A percentile compares a stretch with the other conserved stretches of the same genome.
Conservation (phyloP, 768 basidiomycete genomes). For the Phaffia australis region DNA sequence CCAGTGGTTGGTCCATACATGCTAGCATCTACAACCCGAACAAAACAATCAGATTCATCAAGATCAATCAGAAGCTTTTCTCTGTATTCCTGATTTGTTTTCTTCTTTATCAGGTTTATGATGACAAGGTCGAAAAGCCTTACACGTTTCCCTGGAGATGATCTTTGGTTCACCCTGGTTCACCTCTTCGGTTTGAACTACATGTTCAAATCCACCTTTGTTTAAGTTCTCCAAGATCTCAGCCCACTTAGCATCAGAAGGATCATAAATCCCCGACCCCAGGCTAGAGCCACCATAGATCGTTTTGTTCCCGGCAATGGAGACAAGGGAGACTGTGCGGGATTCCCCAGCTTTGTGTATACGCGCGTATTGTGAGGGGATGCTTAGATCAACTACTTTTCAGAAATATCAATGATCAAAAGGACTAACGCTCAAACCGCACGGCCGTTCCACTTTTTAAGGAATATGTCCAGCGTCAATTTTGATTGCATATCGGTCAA, state of each 20-base stretch:
- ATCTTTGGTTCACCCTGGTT: constrained; percentile 2
- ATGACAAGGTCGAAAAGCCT: not conserved
- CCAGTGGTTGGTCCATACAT: constrained; percentile 96
- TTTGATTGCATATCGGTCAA: not conserved
- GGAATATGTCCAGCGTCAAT: no score
- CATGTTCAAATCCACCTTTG: constrained; percentile 11
- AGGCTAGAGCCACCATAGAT: constrained; percentile 57
- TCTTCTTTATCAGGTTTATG: not conserved
- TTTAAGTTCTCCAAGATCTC: constrained; percentile 19
- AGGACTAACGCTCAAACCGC: constrained; percentile 60
- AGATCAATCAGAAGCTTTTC: not conserved
- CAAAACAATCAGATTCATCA: not conserved
- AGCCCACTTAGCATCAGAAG: constrained; percentile 12
- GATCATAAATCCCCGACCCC: constrained; percentile 8
- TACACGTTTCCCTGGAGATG: constrained; percentile 15
- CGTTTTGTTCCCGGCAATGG: constrained; percentile 58
- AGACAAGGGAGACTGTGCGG: constrained; percentile 71
- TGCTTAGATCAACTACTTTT: no score
- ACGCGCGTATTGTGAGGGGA: no score
- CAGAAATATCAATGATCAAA: no score
- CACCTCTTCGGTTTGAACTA: not conserved
- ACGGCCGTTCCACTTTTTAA: constrained; percentile 66
- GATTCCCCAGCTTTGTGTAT: constrained; percentile 50
- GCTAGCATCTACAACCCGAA: constrained; percentile 46
- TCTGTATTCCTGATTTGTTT: constrained; percentile 45